Percentiles rank a stretch among this genome's conserved stretches.
phyloP scores from a whole-genome alignment of 306 rosid species.

The Acacia acuminata region DNA sequence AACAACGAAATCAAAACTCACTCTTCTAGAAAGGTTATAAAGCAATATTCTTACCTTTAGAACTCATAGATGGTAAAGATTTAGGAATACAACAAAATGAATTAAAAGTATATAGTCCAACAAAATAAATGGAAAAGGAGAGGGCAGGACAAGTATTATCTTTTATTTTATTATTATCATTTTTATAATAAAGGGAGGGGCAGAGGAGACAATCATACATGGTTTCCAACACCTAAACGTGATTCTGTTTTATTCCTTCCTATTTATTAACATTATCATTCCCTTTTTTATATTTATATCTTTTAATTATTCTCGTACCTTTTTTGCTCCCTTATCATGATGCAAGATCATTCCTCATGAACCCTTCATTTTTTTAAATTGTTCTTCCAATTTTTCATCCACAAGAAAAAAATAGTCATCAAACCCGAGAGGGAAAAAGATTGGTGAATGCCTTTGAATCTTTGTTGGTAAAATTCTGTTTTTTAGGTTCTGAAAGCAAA shows the following conservation, averaged over 20 bases:
- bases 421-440: background rate
- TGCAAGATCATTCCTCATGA: conserved; percentile 36
- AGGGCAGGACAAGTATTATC: conserved; percentile 33
- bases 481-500: no score
- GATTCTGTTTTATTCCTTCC: conserved; percentile 33
- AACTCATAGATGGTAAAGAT: conserved; percentile 32
- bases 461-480: no score
- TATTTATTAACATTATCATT: conserved; percentile 32
- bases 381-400: background rate
- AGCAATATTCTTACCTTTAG: conserved; percentile 23
- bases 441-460: no score
- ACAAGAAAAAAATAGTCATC: background rate
- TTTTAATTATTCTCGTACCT: conserved; percentile 33
- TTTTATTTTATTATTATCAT: conserved; percentile 8
- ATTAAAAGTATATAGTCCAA: conserved; percentile 23
- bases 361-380: background rate
- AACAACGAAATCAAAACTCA: background rate
- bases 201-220: conserved; percentile 42
- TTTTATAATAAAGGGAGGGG: background rate
- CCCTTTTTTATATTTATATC: conserved; percentile 4
- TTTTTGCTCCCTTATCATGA: conserved; percentile 44
- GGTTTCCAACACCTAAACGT: conserved; percentile 48
- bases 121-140: conserved; percentile 38
- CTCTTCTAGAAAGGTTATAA: background rate
- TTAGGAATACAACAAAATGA: conserved; percentile 29